Percentiles rank a stretch among this genome's conserved stretches.
Evolutionary conservation across 1,284 basidiomycete species (phyloP).

Genomic region (Cutaneotrichosporon cutaneum): DNA sequence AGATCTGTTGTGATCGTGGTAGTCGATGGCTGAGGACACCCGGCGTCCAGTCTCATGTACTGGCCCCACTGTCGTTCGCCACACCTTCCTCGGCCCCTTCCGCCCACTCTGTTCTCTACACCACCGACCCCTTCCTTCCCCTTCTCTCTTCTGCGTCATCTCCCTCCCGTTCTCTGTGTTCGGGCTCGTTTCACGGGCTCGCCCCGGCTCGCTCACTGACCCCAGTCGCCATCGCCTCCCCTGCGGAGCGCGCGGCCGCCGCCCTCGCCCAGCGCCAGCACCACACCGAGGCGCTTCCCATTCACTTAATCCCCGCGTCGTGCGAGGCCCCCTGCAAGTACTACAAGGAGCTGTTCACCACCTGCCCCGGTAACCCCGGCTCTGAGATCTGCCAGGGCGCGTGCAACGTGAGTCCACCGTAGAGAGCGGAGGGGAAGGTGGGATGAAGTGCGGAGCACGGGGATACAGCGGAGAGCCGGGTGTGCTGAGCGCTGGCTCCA

Average conservation of each 20-base stretch:
- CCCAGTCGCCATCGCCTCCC: constrained; percentile 1
- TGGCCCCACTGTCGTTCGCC: too few species aligned
- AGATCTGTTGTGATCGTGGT: too few species aligned
- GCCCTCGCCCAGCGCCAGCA: constrained; percentile 2
- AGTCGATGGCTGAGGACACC: too few species aligned
- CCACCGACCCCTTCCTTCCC: too few species aligned
- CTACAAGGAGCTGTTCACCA: constrained; percentile 19
- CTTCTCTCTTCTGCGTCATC: too few species aligned
- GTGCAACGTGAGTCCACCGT: constrained; percentile 19
- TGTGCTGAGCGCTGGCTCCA: too few species aligned
- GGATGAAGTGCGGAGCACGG: neutral
- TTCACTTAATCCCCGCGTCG: constrained; percentile 9
- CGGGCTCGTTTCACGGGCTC: neutral
- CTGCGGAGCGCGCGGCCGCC: neutral
- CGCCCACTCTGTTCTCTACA: too few species aligned
- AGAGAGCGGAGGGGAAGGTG: too few species aligned
- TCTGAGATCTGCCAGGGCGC: constrained; percentile 6
- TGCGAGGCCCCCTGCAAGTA: constrained; percentile 13
- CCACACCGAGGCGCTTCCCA: constrained; percentile 3
- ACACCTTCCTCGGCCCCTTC: neutral
- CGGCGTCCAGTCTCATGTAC: too few species aligned
- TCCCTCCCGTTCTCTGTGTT: too few species aligned
- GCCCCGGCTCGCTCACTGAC: neutral
- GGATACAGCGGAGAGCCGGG: too few species aligned
- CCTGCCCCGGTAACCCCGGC: constrained; percentile 10